Evolutionary conservation across 2,329 filamentous ascomycete genomes (phyloP).

Genomic region (Fusarium denticulatum): DNA sequence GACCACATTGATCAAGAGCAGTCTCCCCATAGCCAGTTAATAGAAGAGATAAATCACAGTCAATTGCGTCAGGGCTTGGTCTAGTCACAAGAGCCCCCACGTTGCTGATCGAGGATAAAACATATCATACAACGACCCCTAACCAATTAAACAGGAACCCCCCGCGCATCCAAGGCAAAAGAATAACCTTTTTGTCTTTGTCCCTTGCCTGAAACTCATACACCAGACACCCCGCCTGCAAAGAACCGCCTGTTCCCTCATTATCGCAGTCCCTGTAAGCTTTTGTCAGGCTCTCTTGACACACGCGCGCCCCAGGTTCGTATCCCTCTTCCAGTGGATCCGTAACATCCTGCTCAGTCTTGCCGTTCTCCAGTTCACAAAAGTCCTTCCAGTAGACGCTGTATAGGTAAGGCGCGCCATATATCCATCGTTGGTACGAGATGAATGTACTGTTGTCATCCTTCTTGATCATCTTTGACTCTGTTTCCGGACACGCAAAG

Average conservation of each 20-base stretch:
- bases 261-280: not conserved
- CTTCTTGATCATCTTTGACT: not conserved
- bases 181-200: rapidly evolving
- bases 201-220: not conserved
- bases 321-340: not conserved
- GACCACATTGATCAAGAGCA: no score
- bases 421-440: not conserved
- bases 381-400: not conserved
- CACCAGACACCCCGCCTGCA: not conserved
- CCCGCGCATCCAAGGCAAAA: not conserved
- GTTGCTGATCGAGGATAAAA: no score
- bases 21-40: no score
- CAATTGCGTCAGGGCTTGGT: no score
- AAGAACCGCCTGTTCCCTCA: not conserved
- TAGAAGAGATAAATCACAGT: no score
- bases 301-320: rapidly evolving
- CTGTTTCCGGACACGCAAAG: not conserved
- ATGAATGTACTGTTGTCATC: not conserved
- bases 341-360: not conserved
- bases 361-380: not conserved
- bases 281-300: not conserved
- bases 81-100: no score
- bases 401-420: not conserved
- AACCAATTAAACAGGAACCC: not conserved
- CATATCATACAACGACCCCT: not conserved